A percentile compares a stretch with the other conserved stretches of the same genome.
phyloP scores from a whole-genome alignment of 495 filamentous ascomycete species.

The Staphylotrichum tortipilum region DNA sequence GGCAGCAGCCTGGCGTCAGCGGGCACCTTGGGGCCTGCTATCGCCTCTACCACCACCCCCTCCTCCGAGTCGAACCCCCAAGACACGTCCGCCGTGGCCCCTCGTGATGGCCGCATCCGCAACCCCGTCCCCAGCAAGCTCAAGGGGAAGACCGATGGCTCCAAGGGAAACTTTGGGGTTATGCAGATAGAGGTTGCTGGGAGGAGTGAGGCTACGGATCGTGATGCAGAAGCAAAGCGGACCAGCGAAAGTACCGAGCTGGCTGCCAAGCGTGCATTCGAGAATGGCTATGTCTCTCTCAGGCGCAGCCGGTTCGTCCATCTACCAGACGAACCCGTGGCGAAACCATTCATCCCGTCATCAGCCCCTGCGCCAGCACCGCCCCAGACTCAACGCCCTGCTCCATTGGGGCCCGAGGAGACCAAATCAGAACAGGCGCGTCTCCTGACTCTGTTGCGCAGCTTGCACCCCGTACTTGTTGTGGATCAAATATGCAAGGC shows the following conservation, averaged over 20 bases:
- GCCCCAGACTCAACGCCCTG: slow-evolving; percentile 7
- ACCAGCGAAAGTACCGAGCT: slow-evolving; percentile 49
- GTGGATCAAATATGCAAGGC: slow-evolving; percentile 52
- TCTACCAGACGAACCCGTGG: slow-evolving; percentile 16
- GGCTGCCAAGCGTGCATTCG: slow-evolving; percentile 43
- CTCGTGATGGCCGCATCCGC: slow-evolving; percentile 45
- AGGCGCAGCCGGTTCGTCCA: slow-evolving; percentile 37
- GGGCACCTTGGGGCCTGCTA: neutral
- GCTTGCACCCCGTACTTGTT: slow-evolving; percentile 43
- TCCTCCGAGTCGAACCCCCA: slow-evolving; percentile 14
- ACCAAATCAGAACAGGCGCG: slow-evolving; percentile 49
- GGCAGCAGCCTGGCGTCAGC: neutral
- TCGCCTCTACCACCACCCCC: slow-evolving; percentile 9
- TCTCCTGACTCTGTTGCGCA: slow-evolving; percentile 43
- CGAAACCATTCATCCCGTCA: slow-evolving; percentile 19
- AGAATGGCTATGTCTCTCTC: slow-evolving; percentile 43
- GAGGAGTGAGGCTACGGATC: slow-evolving; percentile 35
- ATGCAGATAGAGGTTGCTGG: slow-evolving; percentile 47
- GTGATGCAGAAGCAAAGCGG: slow-evolving; percentile 46
- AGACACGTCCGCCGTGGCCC: slow-evolving; percentile 17
- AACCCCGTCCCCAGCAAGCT: slow-evolving; percentile 50
- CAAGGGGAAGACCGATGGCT: slow-evolving; percentile 49
- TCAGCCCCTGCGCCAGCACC: neutral
- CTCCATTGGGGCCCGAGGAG: slow-evolving; percentile 36
- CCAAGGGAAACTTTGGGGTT: slow-evolving; percentile 49